Percentiles rank a stretch among this genome's conserved stretches.
These are phyloP conservation scores for Scenedesmus sp. DNA, from an alignment of 163 green algal species.

Conservation along the genomic window DNA sequence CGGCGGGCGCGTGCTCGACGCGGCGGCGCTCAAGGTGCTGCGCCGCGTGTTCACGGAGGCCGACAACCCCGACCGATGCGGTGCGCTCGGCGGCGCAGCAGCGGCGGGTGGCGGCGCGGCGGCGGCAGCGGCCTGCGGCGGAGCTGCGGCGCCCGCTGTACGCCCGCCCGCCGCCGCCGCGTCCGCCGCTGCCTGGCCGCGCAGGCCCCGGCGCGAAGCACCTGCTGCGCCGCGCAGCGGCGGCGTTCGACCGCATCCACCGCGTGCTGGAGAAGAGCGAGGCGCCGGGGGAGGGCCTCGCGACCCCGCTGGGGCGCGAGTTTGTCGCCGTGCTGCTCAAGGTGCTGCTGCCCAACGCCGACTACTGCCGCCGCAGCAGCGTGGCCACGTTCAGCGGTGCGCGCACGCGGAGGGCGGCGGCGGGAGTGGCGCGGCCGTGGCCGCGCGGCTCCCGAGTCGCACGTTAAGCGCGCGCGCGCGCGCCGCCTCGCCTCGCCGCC, in stretches of 20 bases:
- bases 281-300: background rate
- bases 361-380: conserved; percentile 37
- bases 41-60: conserved; percentile 21
- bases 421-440: too few species aligned
- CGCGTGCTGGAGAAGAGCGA: background rate
- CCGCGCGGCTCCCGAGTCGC: too few species aligned
- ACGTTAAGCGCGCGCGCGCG: too few species aligned
- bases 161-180: background rate
- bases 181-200: conserved; percentile 1
- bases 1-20: conserved; percentile 18
- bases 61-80: conserved; percentile 41
- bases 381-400: conserved; percentile 20
- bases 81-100: conserved; percentile 21
- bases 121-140: background rate
- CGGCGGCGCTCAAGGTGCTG: background rate
- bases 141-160: background rate
- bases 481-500: too few species aligned
- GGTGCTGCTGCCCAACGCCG: conserved; percentile 18
- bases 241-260: conserved; percentile 29
- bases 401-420: too few species aligned
- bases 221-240: conserved; percentile 24
- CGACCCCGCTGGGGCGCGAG: conserved; percentile 10
- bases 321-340: conserved; percentile 3
- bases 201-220: conserved; percentile 9
- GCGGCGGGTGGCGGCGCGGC: background rate